Percentiles rank a stretch among this genome's conserved stretches.
Conservation (phyloP, 805 yeast species). For the Suhomyces faveliae region DNA sequence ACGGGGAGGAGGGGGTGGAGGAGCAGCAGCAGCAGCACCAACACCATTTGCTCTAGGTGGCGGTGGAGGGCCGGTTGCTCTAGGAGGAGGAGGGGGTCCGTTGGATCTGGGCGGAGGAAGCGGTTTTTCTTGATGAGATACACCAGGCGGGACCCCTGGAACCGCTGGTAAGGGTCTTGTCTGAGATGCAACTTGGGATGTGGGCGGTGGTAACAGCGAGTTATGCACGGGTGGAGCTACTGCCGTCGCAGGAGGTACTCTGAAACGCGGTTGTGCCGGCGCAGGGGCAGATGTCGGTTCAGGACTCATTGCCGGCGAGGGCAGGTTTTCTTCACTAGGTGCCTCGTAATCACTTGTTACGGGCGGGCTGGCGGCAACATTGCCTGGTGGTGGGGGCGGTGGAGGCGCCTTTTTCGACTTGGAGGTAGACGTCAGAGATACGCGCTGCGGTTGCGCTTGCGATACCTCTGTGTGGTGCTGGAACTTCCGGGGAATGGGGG, state of each 20-base stretch:
- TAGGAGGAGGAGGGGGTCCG: slow-evolving; percentile 19
- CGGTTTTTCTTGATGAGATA: slow-evolving; percentile 4
- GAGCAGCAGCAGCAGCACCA: no score
- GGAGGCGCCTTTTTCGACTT: slow-evolving; percentile 38
- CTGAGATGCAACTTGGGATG: slow-evolving; percentile 6
- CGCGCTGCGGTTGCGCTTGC: slow-evolving; percentile 34
- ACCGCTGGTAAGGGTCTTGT: slow-evolving; percentile 5
- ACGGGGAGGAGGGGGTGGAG: slow-evolving; percentile 22
- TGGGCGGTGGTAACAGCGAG: slow-evolving; percentile 18
- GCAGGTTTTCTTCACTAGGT: slow-evolving; percentile 1
- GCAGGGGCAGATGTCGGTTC: slow-evolving; percentile 9
- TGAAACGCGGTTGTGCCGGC: slow-evolving; percentile 25
- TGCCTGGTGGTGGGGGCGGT: slow-evolving; percentile 27
- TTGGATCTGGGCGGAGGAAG: not conserved
- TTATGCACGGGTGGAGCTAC: slow-evolving; percentile 28
- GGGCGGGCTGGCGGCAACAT: slow-evolving; percentile 5
- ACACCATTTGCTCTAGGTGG: slow-evolving; percentile 10
- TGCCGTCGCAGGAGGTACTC: slow-evolving; percentile 37
- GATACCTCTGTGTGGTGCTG: slow-evolving; percentile 28
- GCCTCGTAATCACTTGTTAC: slow-evolving; percentile 4
- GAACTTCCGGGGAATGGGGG: slow-evolving; percentile 71
- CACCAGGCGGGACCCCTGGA: slow-evolving; percentile 13
- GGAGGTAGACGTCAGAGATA: slow-evolving; percentile 9
- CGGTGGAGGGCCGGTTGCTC: slow-evolving; percentile 15
- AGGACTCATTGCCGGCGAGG: slow-evolving; percentile 9